phyloP scores from a whole-genome alignment of 805 yeast genomes.

The Lipomyces yamanashiensis region DNA sequence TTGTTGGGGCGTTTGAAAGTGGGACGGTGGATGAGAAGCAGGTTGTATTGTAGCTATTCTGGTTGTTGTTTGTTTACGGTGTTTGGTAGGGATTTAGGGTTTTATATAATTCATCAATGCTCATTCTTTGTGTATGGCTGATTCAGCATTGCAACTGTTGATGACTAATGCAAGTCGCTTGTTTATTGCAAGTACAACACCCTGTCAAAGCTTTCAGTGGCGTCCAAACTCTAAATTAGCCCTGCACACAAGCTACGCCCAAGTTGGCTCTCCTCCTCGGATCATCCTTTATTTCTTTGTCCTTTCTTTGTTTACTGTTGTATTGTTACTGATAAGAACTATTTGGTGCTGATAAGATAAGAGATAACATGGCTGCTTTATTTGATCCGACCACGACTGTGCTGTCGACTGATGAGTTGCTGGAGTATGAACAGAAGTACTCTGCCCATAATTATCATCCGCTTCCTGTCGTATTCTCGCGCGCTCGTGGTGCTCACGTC shows the following conservation, averaged over 20 bases:
- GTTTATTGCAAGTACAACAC: background rate
- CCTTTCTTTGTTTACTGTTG: too few relatives aligned
- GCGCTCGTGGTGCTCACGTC: constrained; percentile 87
- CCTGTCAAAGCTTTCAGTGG: constrained; percentile 1
- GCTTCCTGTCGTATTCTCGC: constrained; percentile 88
- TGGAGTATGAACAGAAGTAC: constrained; percentile 63
- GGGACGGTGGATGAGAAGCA: background rate
- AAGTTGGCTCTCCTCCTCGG: too few relatives aligned
- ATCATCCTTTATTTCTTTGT: too few relatives aligned
- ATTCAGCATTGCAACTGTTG: too few relatives aligned
- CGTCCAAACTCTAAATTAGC: constrained; percentile 11
- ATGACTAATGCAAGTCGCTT: too few relatives aligned
- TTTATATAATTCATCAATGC: too few relatives aligned
- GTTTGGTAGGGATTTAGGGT: too few relatives aligned
- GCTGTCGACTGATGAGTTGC: constrained; percentile 25
- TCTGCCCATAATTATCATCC: constrained; percentile 98
- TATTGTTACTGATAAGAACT: too few relatives aligned
- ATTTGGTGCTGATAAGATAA: background rate
- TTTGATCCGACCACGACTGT: background rate
- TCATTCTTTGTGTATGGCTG: too few relatives aligned
- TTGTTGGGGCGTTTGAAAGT: background rate
- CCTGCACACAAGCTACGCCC: background rate
- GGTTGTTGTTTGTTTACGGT: too few relatives aligned
- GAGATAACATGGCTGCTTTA: background rate
- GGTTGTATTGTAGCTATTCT: background rate